Conservation (phyloP, 2,329 filamentous ascomycete species). For the Penicillium polonicum region DNA sequence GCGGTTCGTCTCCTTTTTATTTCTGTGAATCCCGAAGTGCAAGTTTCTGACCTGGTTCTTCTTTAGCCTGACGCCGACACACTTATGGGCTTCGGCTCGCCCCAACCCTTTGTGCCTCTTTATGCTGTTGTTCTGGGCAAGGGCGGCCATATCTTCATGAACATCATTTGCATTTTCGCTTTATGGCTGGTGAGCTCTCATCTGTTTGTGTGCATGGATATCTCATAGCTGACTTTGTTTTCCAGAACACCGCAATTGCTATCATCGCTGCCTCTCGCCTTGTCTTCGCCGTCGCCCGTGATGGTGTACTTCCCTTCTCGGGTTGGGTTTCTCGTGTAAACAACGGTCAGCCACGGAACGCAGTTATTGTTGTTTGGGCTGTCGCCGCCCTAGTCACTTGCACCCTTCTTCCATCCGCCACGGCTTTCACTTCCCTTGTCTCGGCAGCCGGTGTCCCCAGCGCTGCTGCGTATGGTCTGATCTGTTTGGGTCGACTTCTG, state of each 20-base stretch:
- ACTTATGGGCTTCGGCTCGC: slow-evolving; percentile 54
- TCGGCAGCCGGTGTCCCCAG: slow-evolving; percentile 55
- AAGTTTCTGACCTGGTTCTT: slow-evolving; percentile 5
- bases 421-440: slow-evolving; percentile 56
- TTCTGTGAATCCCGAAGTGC: too few species aligned
- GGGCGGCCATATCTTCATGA: slow-evolving; percentile 61
- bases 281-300: slow-evolving; percentile 62
- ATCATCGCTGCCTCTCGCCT: slow-evolving; percentile 60
- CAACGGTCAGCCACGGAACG: slow-evolving; percentile 59
- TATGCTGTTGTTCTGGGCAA: slow-evolving; percentile 58
- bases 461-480: slow-evolving; percentile 53
- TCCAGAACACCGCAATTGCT: slow-evolving; percentile 58
- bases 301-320: slow-evolving; percentile 61
- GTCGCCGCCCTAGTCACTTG: slow-evolving; percentile 57
- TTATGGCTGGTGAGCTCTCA: slow-evolving; percentile 22
- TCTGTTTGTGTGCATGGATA: neutral
- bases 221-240: neutral
- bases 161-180: slow-evolving; percentile 47
- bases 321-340: slow-evolving; percentile 57
- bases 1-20: slow-evolving; percentile 26
- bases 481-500: slow-evolving; percentile 50
- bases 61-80: slow-evolving; percentile 53
- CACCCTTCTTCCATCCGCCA: slow-evolving; percentile 57
- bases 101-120: slow-evolving; percentile 59
- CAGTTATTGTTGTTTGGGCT: slow-evolving; percentile 58